Base-by-base conservation (phyloP, 805 yeast species). In the Ogataea kodamae region DNA sequence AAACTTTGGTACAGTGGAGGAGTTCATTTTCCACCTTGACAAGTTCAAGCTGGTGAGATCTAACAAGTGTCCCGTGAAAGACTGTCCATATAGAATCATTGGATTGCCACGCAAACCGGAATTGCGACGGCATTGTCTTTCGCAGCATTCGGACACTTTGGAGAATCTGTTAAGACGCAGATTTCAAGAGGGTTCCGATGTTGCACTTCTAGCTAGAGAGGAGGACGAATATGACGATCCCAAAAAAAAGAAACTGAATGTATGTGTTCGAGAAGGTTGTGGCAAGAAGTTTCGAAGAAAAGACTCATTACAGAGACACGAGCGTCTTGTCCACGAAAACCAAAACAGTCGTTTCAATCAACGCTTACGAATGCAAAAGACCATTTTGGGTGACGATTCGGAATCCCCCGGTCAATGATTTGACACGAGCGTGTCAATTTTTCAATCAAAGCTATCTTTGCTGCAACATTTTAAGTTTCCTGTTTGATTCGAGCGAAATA, bases 251-350 rank as follows among this genome's bases (percentile, higher is more conserved):
- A 33, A 35, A 18, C 22, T 38, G 25, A 42, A 41, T 26, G 43
- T 40, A 5, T 55, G 61, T 32, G 17, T 18, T 5, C 36, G 35
- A 26, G 47, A 39, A 13, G 48, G 53, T 16, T 77, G 83, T 45
- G 66, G 63, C 7, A 72, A 70, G 41, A 48, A 46, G 6, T 76
- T 76, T 46, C 67, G 67, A 40, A 57, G 82, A 30, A 67, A 65
- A 33, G 82, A 77, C 49, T 70, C 80, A 1, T 61, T 68, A 36
- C 65, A 61, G 25, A 62, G 82, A 43, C 84, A 77, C 46, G 61
- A 61, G 18, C 64, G 65, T 30, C 57, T 75, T 39, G 78, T 73
- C 9, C 81, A 76, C 48, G 65, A 64, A 34, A 67, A 66, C 49
- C 49, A 45, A 17, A 43, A 52, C 22, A 64, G 72, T 18, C 50